Evolutionary conservation across 371 early-diverging fungal species (phyloP).

Genomic region (Dichotomocladium elegans): DNA sequence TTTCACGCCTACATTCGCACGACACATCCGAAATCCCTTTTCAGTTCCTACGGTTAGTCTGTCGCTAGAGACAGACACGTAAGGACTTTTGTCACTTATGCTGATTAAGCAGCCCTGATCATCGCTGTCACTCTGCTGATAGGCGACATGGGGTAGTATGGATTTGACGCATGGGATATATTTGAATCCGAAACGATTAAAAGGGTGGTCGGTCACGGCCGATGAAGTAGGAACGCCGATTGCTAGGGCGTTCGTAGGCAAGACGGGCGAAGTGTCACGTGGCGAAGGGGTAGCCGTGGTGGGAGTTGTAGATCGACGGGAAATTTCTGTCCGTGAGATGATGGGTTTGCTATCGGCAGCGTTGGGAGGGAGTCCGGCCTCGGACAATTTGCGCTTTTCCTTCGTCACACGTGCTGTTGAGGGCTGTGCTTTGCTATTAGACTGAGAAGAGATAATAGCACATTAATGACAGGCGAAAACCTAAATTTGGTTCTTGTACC

Average conservation of each 20-base stretch:
- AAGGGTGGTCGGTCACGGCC: constrained; percentile 37
- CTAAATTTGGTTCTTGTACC: constrained; percentile 23
- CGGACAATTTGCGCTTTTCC: constrained; percentile 20
- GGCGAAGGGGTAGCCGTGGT: constrained; percentile 28
- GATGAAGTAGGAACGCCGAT: constrained; percentile 20
- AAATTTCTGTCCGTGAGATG: constrained; percentile 40
- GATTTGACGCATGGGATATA: constrained; percentile 57
- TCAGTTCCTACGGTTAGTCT: constrained; percentile 60
- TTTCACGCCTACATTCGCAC: constrained; percentile 64
- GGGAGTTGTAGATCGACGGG: constrained; percentile 20
- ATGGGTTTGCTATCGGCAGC: constrained; percentile 18
- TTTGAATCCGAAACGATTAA: constrained; percentile 58
- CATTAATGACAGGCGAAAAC: no score
- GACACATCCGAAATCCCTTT: constrained; percentile 67
- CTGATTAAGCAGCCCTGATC: constrained; percentile 47
- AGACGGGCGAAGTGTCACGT: constrained; percentile 26
- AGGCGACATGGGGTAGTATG: constrained; percentile 46
- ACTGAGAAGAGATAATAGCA: constrained; percentile 2
- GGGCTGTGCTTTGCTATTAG: constrained; percentile 10
- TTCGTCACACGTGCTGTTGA: constrained; percentile 9
- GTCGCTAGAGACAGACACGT: constrained; percentile 59
- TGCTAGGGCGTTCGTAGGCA: constrained; percentile 21
- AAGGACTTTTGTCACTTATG: constrained; percentile 62
- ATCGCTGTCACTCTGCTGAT: constrained; percentile 51
- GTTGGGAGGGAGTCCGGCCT: constrained; percentile 9